These are phyloP conservation scores for Phialocephala subalpina DNA, from an alignment of 2,329 filamentous ascomycete genomes.

Conservation along the genomic window DNA sequence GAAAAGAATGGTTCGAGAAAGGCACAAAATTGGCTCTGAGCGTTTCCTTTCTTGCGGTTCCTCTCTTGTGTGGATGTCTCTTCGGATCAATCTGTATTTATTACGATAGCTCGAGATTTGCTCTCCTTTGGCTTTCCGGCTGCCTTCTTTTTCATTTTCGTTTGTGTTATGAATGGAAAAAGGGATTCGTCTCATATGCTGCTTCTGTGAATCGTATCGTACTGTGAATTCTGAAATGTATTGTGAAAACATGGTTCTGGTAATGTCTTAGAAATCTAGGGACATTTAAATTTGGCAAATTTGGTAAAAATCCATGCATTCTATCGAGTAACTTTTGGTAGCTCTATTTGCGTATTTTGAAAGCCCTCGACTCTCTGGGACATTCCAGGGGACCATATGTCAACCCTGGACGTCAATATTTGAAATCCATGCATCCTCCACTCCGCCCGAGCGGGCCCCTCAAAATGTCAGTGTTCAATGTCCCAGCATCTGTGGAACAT, in stretches of 20 bases:
- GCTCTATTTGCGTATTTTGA: not conserved
- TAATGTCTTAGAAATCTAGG: not conserved
- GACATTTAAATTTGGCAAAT: not conserved
- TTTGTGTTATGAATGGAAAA: constrained; percentile 41
- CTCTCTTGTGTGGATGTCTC: constrained; percentile 26
- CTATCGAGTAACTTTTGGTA: not conserved
- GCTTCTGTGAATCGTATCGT: constrained; percentile 4
- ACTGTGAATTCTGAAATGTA: not conserved
- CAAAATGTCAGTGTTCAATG: not conserved
- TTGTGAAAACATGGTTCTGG: not conserved
- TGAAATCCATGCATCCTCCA: no score
- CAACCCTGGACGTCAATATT: not conserved
- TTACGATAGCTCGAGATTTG: constrained; percentile 43
- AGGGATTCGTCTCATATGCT: constrained; percentile 34
- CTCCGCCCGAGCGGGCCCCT: no score
- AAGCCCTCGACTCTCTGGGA: not conserved
- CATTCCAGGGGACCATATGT: not conserved
- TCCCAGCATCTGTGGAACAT: not conserved
- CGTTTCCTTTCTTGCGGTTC: constrained; percentile 21
- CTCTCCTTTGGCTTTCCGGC: constrained; percentile 37
- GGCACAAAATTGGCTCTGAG: constrained; percentile 37
- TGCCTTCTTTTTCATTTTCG: constrained; percentile 13
- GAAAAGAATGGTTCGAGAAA: constrained; percentile 29
- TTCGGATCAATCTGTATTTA: constrained; percentile 43
- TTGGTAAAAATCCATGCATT: not conserved